Evolutionary conservation across 495 filamentous ascomycete genomes (phyloP), one percentile per base, ranked within the genome.

Genomic region (Chaetomium cochliodes): DNA sequence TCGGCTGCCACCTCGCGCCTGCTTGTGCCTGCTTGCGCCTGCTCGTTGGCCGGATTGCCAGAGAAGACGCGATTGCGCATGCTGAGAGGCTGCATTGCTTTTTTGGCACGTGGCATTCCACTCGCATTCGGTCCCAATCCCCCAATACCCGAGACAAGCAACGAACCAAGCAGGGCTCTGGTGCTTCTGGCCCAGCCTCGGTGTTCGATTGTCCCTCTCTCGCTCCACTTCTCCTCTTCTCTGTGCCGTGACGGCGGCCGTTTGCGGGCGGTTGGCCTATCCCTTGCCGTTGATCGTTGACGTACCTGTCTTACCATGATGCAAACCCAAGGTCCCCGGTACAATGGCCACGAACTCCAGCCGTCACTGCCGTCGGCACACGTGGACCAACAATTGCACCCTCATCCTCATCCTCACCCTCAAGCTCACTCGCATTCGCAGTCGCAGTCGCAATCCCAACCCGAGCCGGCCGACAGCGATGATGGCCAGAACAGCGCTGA

Each of bases 401-500:
- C 59, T 3, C 46, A 51, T 41, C 6, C 28, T n/a, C n/a, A n/a
- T n/a, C 28, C 64, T 33, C 30, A 33, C 30, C 7, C 30, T 33
- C 30, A 33, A 33, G 3, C 30, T 3, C 5, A 37, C 33, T 12
- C 33, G 33, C 33, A 37, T 11, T 37, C 33, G 33, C 33, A 55
- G 15, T 42, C 33, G 33, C 5, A 37, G 6, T 12, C 33, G 33
- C 33, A 37, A 9, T 37, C 8, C 1, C 33, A 37, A 37, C 33
- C 33, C 58, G 73, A 69, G 56, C 64, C 53, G 12, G 68, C 28
- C 39, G 69, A 68, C 22, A 73, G 67, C 72, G 69, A 73, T 62
- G 72, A 71, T 28, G 70, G 41, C 59, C 76, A 78, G 42, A 71
- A 74, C 42, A 78, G 78, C 44, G 77, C 72, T 25, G 75, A 79